Conservation (phyloP, 2,329 filamentous ascomycete species). For the Chalara sp. region DNA sequence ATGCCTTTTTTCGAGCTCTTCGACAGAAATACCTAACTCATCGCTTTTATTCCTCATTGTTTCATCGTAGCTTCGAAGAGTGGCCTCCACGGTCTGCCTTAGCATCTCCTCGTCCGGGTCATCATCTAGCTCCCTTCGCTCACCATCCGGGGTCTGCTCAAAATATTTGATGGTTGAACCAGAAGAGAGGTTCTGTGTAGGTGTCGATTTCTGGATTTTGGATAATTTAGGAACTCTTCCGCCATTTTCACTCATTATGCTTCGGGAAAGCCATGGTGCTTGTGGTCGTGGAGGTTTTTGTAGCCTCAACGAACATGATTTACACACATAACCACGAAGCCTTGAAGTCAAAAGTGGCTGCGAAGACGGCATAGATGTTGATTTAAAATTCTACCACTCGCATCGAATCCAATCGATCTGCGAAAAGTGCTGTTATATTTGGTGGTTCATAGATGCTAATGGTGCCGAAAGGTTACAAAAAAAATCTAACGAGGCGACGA, state of each 20-base stretch:
- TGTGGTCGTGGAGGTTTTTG: slow-evolving; percentile 10
- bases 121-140: slow-evolving; percentile 16
- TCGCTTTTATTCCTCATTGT: background rate
- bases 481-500: slow-evolving; percentile 3
- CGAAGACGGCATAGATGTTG: slow-evolving; percentile 25
- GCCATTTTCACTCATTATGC: slow-evolving; percentile 10
- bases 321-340: slow-evolving; percentile 25
- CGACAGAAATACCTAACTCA: background rate
- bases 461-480: background rate
- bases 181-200: too few relatives aligned
- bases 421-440: background rate
- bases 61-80: slow-evolving; percentile 5
- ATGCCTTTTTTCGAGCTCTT: background rate
- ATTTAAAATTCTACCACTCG: slow-evolving; percentile 7
- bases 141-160: slow-evolving; percentile 23
- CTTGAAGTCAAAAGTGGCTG: slow-evolving; percentile 19
- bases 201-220: slow-evolving; percentile 1
- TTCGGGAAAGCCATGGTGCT: slow-evolving; percentile 18
- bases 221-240: background rate
- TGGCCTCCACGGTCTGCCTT: slow-evolving; percentile 1
- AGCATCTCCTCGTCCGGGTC: slow-evolving; percentile 12
- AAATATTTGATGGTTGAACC: slow-evolving; percentile 15
- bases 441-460: slow-evolving; percentile 8
- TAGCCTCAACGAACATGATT: slow-evolving; percentile 25
- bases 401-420: slow-evolving; percentile 4